Conservation (phyloP, 768 basidiomycete species). For the Psilocybe azurescens region DNA sequence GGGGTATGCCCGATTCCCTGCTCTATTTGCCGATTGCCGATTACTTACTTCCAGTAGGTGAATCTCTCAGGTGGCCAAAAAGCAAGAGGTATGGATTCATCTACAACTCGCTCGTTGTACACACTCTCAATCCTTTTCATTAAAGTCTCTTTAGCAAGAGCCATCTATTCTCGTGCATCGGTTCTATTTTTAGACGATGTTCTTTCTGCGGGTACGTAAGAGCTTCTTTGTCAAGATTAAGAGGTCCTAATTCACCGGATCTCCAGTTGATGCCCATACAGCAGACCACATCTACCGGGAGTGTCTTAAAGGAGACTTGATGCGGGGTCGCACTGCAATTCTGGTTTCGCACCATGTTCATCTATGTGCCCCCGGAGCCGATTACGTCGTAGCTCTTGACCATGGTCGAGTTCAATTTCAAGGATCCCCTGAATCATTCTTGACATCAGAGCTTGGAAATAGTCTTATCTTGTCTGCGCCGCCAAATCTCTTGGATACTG, state of each 20-base stretch:
- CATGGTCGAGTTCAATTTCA: slow-evolving; percentile 77
- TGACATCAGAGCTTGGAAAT: background rate
- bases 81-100: slow-evolving; percentile 53
- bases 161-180: slow-evolving; percentile 6
- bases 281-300: slow-evolving; percentile 85
- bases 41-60: slow-evolving; percentile 33
- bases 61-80: slow-evolving; percentile 67
- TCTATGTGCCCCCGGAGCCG: slow-evolving; percentile 79
- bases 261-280: slow-evolving; percentile 86
- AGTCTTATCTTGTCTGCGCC: background rate
- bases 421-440: slow-evolving; percentile 47
- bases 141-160: background rate
- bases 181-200: slow-evolving; percentile 10
- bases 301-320: slow-evolving; percentile 83
- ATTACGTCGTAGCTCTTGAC: slow-evolving; percentile 83
- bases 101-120: background rate
- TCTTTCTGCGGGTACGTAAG: slow-evolving; percentile 4
- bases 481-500: background rate
- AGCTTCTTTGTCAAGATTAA: background rate
- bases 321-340: slow-evolving; percentile 82
- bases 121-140: background rate
- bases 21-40: background rate
- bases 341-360: slow-evolving; percentile 96
- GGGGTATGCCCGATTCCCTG: slow-evolving; percentile 52
- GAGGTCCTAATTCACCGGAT: no score